A percentile compares a stretch with the other conserved stretches of the same genome.
Evolutionary conservation across 176 grass and related monocot genomes (phyloP).

Genomic region (Carex myosuroides): DNA sequence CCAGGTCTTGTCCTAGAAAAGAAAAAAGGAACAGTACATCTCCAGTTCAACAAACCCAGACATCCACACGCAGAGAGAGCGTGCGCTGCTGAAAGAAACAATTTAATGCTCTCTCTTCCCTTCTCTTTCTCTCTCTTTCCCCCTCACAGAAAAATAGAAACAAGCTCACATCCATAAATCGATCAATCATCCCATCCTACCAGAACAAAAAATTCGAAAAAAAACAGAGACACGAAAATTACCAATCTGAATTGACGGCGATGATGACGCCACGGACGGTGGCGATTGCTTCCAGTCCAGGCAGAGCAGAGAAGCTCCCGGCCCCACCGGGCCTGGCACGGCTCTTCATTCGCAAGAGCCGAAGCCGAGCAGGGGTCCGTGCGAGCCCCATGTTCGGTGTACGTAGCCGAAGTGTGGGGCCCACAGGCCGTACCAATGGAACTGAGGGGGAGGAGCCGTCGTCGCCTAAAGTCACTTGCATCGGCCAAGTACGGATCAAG

Average conservation of each 20-base stretch:
- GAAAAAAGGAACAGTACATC: not conserved
- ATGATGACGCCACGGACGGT: constrained; percentile 25
- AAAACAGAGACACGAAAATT: too few species aligned
- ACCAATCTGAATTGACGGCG: not conserved
- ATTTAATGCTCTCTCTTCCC: not conserved
- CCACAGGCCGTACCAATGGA: not conserved
- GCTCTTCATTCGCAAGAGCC: constrained; percentile 10
- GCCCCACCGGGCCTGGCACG: constrained; percentile 8
- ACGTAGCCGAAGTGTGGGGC: constrained; percentile 14
- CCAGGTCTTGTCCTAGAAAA: not conserved
- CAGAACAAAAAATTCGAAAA: too few species aligned
- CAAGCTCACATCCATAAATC: not conserved
- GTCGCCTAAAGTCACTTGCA: constrained; percentile 33
- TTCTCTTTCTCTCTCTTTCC: not conserved
- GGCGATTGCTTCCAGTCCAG: constrained; percentile 12
- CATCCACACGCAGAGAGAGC: constrained; percentile 21
- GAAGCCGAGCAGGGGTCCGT: not conserved
- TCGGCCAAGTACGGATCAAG: constrained; percentile 71
- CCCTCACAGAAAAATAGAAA: not conserved
- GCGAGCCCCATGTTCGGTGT: constrained; percentile 18
- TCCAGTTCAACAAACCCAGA: not conserved
- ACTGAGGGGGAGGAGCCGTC: constrained; percentile 21
- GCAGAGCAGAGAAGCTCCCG: constrained; percentile 17
- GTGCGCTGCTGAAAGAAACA: constrained; percentile 18
- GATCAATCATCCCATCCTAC: not conserved